A percentile compares a stretch with the other conserved stretches of the same genome.
Conservation (phyloP, 768 basidiomycete genomes). For the Pleurotus salmoneostramineus region DNA sequence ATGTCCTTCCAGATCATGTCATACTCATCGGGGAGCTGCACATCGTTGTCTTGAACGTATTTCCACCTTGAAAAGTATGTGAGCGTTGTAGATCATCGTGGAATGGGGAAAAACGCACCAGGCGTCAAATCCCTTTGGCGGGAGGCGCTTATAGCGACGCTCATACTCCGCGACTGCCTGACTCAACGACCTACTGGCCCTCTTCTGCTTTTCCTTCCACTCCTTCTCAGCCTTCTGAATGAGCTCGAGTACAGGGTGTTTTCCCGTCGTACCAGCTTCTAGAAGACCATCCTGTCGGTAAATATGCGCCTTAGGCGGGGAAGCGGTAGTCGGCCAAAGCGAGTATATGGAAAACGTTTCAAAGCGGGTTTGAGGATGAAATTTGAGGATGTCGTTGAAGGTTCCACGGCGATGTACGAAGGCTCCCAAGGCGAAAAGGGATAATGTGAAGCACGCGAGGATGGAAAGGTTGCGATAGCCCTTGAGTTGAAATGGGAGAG, state of each 20-base stretch:
- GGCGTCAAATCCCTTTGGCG: constrained; percentile 80
- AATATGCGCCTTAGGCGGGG: constrained; percentile 22
- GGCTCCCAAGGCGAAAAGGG: too few species aligned
- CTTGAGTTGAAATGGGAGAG: too few species aligned
- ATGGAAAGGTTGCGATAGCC: too few species aligned
- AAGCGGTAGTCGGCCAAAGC: not conserved
- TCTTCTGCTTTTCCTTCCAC: constrained; percentile 55
- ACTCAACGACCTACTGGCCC: constrained; percentile 71
- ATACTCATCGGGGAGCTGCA: constrained; percentile 83
- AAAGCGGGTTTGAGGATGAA: not conserved
- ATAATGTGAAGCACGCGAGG: too few species aligned
- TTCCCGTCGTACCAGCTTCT: constrained; percentile 32
- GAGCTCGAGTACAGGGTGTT: constrained; percentile 78
- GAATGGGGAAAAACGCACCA: constrained; percentile 45
- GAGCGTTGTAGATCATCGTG: not conserved
- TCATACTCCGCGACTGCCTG: constrained; percentile 78
- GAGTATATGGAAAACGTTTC: not conserved
- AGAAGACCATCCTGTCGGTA: constrained; percentile 37
- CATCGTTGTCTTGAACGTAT: constrained; percentile 55
- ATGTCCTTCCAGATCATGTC: constrained; percentile 70
- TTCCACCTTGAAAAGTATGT: constrained; percentile 27
- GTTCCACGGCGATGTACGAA: too few species aligned
- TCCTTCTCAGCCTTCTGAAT: constrained; percentile 66
- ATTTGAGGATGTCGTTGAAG: too few species aligned
- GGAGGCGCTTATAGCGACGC: constrained; percentile 65